phyloP scores from a whole-genome alignment of 805 yeast species.

The Kockiozyma suomiensis region DNA sequence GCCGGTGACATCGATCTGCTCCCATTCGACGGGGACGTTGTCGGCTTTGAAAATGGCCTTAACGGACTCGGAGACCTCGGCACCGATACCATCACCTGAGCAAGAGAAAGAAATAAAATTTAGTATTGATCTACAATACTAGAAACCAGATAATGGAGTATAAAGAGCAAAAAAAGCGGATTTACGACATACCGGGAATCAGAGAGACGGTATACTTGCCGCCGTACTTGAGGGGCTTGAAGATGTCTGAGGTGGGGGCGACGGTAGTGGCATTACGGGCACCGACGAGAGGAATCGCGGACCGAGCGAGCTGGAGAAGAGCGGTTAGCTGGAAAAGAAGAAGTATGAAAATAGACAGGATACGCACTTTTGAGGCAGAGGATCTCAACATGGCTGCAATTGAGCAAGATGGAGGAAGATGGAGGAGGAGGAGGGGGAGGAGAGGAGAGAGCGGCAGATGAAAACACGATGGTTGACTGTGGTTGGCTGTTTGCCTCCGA shows the following conservation, averaged over 20 bases:
- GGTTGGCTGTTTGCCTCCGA: slow-evolving; percentile 9
- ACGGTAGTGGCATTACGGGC: slow-evolving; percentile 52
- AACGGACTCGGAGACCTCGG: slow-evolving; percentile 92
- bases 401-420: not conserved
- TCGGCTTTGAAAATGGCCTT: slow-evolving; percentile 84
- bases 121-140: not conserved
- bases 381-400: slow-evolving; percentile 21
- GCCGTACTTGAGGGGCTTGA: slow-evolving; percentile 88
- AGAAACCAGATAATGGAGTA: not conserved
- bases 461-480: not conserved
- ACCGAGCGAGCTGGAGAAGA: slow-evolving; percentile 13
- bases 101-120: not conserved
- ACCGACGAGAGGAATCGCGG: slow-evolving; percentile 30
- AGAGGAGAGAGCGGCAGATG: not conserved
- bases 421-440: not conserved
- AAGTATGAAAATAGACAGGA: not conserved
- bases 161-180: not conserved
- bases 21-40: slow-evolving; percentile 93
- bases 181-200: slow-evolving; percentile 68
- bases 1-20: slow-evolving; percentile 64
- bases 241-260: slow-evolving; percentile 61
- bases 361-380: slow-evolving; percentile 20
- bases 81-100: slow-evolving; percentile 97
- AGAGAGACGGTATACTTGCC: slow-evolving; percentile 92
- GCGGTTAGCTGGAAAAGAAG: slow-evolving; percentile 5